phyloP scores from a whole-genome alignment of 768 basidiomycete species.

The Xerocomus brunneocitrinus region DNA sequence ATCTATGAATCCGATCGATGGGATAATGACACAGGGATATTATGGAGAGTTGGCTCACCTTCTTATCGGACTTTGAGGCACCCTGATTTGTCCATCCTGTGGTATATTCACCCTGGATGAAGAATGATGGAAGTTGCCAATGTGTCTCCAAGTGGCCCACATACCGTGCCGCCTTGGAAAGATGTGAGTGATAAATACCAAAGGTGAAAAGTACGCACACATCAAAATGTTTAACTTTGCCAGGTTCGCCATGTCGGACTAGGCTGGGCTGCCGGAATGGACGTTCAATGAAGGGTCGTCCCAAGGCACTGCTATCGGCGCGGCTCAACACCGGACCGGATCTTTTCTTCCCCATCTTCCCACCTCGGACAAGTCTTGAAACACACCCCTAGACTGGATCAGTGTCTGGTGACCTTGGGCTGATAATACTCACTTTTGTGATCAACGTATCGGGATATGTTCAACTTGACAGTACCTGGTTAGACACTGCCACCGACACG shows the following conservation, averaged over 20 bases:
- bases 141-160: conserved; percentile 8
- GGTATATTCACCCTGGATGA: conserved; percentile 75
- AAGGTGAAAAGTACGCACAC: conserved; percentile 47
- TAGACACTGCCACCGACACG: conserved; percentile 22
- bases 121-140: not conserved
- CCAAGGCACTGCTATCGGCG: not conserved
- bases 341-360: no score
- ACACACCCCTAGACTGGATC: no score
- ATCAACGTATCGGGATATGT: not conserved
- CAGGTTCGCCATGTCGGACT: conserved; percentile 37
- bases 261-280: no score
- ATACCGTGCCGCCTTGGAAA: conserved; percentile 43
- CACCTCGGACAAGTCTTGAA: no score
- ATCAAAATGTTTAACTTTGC: conserved; percentile 67
- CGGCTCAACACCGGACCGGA: no score
- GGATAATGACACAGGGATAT: not conserved
- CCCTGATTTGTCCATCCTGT: conserved; percentile 91
- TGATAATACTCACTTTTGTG: not conserved
- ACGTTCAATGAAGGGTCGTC: not conserved
- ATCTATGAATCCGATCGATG: conserved; percentile 40
- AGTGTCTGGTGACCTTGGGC: not conserved
- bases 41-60: conserved; percentile 42
- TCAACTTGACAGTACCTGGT: not conserved
- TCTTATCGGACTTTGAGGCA: conserved; percentile 94
- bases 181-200: conserved; percentile 3